A percentile compares a stretch with the other conserved stretches of the same genome.
These are phyloP conservation scores for Fusarium caatingaense DNA, from an alignment of 2,329 filamentous ascomycete genomes.

Conservation along the genomic window DNA sequence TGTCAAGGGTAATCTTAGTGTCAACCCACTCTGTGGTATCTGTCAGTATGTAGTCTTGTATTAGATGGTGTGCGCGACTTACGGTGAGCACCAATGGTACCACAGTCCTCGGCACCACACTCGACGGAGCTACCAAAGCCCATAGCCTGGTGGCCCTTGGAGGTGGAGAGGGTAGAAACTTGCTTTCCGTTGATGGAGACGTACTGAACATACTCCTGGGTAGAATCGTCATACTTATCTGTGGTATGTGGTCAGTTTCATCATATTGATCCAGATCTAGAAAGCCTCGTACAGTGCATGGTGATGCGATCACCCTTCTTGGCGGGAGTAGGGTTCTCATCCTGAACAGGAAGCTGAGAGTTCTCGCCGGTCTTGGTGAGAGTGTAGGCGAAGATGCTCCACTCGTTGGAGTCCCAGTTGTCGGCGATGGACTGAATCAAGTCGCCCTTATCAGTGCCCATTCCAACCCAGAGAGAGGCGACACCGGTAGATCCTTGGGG, in stretches of 20 bases:
- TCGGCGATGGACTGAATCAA: constrained; percentile 61
- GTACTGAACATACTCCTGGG: constrained; percentile 33
- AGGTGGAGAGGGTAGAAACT: constrained; percentile 59
- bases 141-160: constrained; percentile 52
- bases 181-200: constrained; percentile 37
- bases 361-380: constrained; percentile 50
- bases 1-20: constrained; percentile 30
- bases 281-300: constrained; percentile 29
- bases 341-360: constrained; percentile 33
- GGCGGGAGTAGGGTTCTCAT: constrained; percentile 25
- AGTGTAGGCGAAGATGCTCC: constrained; percentile 58
- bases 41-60: not conserved
- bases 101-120: constrained; percentile 82
- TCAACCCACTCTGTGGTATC: constrained; percentile 31
- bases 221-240: constrained; percentile 33
- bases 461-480: constrained; percentile 60
- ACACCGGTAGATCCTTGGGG: constrained; percentile 53
- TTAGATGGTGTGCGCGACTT: not conserved
- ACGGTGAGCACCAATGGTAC: constrained; percentile 51
- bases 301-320: constrained; percentile 31
- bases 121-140: constrained; percentile 62
- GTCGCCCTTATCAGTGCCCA: constrained; percentile 60
- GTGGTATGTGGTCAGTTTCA: not conserved
- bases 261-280: accelerated
- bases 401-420: constrained; percentile 47